Evolutionary conservation across 257 asterid species (phyloP).

Genomic region (Schizonepeta tenuifolia): DNA sequence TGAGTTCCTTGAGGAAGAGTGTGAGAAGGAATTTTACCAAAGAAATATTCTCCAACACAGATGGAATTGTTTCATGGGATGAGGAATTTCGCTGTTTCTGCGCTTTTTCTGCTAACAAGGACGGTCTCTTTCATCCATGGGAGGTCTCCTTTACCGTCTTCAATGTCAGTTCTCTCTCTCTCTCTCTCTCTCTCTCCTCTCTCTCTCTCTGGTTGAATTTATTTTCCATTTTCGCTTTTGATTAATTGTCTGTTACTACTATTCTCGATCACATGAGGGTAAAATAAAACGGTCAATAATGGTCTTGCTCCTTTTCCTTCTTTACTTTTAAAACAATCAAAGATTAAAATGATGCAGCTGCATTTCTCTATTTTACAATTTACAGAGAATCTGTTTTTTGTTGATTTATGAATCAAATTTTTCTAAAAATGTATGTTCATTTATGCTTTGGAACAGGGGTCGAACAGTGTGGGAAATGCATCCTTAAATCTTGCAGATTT

Average conservation of each 20-base stretch:
- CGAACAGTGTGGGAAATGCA: slow-evolving; percentile 50
- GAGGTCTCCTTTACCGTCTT: slow-evolving; percentile 58
- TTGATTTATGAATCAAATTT: background rate
- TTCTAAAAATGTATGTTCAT: too few relatives aligned
- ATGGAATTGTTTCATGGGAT: slow-evolving; percentile 59
- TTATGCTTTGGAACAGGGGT: slow-evolving; percentile 31
- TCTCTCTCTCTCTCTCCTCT: background rate
- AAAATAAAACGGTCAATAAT: too few relatives aligned
- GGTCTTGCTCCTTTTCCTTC: too few relatives aligned
- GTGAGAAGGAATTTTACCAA: slow-evolving; percentile 62
- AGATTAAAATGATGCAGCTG: too few relatives aligned
- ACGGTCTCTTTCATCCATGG: slow-evolving; percentile 68
- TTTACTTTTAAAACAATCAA: too few relatives aligned
- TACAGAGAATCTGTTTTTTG: too few relatives aligned
- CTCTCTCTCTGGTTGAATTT: background rate
- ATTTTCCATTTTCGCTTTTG: background rate
- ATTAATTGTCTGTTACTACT: too few relatives aligned
- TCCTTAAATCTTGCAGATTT: slow-evolving; percentile 64
- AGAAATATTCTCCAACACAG: slow-evolving; percentile 40
- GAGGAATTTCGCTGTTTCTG: slow-evolving; percentile 64
- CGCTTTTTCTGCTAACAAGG: slow-evolving; percentile 45
- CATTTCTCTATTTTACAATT: too few relatives aligned
- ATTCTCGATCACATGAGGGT: too few relatives aligned
- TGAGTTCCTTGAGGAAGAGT: slow-evolving; percentile 51
- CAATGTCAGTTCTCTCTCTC: slow-evolving; percentile 52